Evolutionary conservation across 768 basidiomycete genomes (phyloP).

Genomic region (Strobilomyces confusus): DNA sequence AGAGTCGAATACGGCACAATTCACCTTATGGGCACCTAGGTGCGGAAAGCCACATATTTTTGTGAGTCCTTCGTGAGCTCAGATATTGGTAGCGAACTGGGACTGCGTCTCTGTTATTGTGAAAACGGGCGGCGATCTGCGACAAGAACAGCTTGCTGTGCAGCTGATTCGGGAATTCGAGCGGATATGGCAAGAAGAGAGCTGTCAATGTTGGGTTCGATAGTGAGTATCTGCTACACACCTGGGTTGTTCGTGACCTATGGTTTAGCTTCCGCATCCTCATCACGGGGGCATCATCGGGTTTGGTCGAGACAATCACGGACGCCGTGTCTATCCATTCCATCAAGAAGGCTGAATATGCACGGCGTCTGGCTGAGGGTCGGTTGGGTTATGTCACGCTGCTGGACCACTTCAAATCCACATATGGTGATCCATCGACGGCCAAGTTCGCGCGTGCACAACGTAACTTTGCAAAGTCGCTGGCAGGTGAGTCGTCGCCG

Average conservation of each 20-base stretch:
- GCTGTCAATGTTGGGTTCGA: slow-evolving; percentile 88
- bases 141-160: slow-evolving; percentile 96
- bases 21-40: slow-evolving; percentile 97
- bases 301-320: slow-evolving; percentile 95
- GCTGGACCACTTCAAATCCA: slow-evolving; percentile 86
- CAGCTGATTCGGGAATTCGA: slow-evolving; percentile 93
- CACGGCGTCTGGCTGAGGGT: slow-evolving; percentile 76
- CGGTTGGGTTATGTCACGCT: slow-evolving; percentile 84
- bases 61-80: slow-evolving; percentile 4
- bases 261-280: slow-evolving; percentile 83
- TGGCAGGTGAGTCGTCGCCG: slow-evolving; percentile 54
- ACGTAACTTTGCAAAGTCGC: slow-evolving; percentile 88
- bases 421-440: slow-evolving; percentile 85
- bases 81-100: slow-evolving; percentile 54
- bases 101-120: slow-evolving; percentile 96
- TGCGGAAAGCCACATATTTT: slow-evolving; percentile 29
- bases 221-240: slow-evolving; percentile 50
- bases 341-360: slow-evolving; percentile 98
- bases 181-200: slow-evolving; percentile 93
- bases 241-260: background rate
- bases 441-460: slow-evolving; percentile 89
- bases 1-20: slow-evolving; percentile 83
- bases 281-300: slow-evolving; percentile 90
- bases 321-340: slow-evolving; percentile 99
- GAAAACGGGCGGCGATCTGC: slow-evolving; percentile 94